Percentiles rank a stretch among this genome's conserved stretches.
These are phyloP conservation scores for Fusarium sp. DNA, from an alignment of 2,329 filamentous ascomycete genomes.

Conservation along the genomic window DNA sequence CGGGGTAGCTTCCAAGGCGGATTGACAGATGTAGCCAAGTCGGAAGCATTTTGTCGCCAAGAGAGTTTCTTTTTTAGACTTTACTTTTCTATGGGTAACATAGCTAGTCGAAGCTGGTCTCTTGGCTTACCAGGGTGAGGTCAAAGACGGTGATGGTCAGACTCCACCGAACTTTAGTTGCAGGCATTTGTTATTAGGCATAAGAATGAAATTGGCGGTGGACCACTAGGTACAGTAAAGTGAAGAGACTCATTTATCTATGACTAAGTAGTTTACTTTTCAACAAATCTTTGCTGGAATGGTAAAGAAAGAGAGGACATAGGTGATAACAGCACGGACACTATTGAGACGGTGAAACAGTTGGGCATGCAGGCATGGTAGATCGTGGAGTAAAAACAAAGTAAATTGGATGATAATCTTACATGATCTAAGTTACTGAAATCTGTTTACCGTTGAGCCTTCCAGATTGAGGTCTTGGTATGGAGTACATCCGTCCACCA, in stretches of 20 bases:
- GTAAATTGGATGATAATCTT: neutral
- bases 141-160: neutral
- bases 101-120: slow-evolving; percentile 1
- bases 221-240: neutral
- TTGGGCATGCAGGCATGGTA: neutral
- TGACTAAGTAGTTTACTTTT: neutral
- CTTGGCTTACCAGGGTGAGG: slow-evolving; percentile 15
- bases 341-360: neutral
- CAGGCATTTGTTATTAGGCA: neutral
- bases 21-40: slow-evolving; percentile 16
- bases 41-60: slow-evolving; percentile 1
- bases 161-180: slow-evolving; percentile 5
- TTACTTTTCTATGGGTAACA: neutral
- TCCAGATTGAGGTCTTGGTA: neutral
- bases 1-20: slow-evolving; percentile 21
- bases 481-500: neutral
- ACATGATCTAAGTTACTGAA: neutral
- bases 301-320: neutral
- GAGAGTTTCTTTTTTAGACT: neutral
- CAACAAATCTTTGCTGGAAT: neutral
- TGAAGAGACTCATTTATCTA: too few relatives aligned
- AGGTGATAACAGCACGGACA: neutral
- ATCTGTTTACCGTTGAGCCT: neutral
- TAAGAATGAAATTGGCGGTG: neutral
- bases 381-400: neutral